Evolutionary conservation across 192 early-diverging fungal genomes (phyloP), one percentile per base, ranked within the genome.

Genomic region (Backusella westeae): DNA sequence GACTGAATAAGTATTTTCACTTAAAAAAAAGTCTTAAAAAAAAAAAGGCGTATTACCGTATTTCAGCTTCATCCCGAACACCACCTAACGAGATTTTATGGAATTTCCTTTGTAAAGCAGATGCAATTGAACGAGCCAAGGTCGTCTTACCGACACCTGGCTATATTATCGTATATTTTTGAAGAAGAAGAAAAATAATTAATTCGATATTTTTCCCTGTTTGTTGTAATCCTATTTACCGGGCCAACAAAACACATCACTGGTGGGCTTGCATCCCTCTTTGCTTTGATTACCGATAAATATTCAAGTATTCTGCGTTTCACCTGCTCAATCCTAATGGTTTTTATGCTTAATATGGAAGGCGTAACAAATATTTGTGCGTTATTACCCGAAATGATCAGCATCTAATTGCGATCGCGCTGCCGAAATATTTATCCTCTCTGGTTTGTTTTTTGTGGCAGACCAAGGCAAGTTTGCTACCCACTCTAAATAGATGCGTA

Each of bases 261-360:
- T 19, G 91, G 91, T 0, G 90, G 92, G 38, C 88, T 87, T 72
- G 94, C 70, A 75, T 89, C 86, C 2, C 79, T 82, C 44, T 91
- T 88, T 59, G 91, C 84, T 77, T 96, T 94, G 12, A 90, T 79
- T 1, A 96, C 93, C 14, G 94, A 91, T 17, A 96, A 81, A 74
- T 92, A 95, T 79, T 96, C 95, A 39, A 96, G 73, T 52, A 96
- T 92, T 44, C 95, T 87, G n/a, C 85, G 90, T 78, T 96, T 95
- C 52, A 95, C 92, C 34, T 90, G 89, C 23, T 92, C 88, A 32
- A 96, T 71, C 7, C 70, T 71, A 71, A 26, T 42, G 15, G 0
- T 21, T 36, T 36, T 23, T 4, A 21, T 29, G 41, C 12, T 42
- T 21, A 71, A 96, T 80, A 19, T 49, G 46, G 46, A n/a, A 49